phyloP scores from a whole-genome alignment of 2,329 filamentous ascomycete genomes.

The Fusarium sp. region DNA sequence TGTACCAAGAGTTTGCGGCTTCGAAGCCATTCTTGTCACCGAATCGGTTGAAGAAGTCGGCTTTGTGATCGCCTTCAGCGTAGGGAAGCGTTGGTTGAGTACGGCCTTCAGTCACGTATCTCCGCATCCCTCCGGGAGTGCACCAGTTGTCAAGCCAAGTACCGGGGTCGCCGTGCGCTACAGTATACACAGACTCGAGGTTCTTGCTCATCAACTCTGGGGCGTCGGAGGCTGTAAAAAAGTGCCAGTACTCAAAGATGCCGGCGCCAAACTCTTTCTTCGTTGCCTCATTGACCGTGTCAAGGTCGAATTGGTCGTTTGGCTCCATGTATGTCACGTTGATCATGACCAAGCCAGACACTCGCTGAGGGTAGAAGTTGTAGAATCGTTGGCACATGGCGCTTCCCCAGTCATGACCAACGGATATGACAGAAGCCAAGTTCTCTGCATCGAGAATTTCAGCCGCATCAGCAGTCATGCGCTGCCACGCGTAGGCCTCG shows the following conservation, averaged over 20 bases:
- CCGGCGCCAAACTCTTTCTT: constrained; percentile 50
- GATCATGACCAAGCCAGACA: constrained; percentile 53
- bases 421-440: constrained; percentile 49
- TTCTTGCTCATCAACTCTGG: constrained; percentile 50
- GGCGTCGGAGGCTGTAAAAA: constrained; percentile 54
- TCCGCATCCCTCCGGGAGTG: constrained; percentile 47
- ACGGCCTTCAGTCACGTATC: constrained; percentile 35
- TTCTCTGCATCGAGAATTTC: constrained; percentile 54
- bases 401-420: constrained; percentile 62
- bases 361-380: constrained; percentile 52
- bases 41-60: constrained; percentile 42
- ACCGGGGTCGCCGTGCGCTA: constrained; percentile 45
- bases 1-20: constrained; percentile 45
- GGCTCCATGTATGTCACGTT: constrained; percentile 55
- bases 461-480: constrained; percentile 50
- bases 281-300: constrained; percentile 45
- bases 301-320: constrained; percentile 48
- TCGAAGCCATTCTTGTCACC: constrained; percentile 41
- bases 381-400: constrained; percentile 52
- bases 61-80: constrained; percentile 39
- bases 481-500: constrained; percentile 48
- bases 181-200: constrained; percentile 50
- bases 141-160: constrained; percentile 51
- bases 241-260: constrained; percentile 55
- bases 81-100: constrained; percentile 40